Percentiles rank a stretch among this genome's conserved stretches.
These are phyloP conservation scores for Sophora flavescens DNA, from an alignment of 306 rosid species.

Conservation along the genomic window DNA sequence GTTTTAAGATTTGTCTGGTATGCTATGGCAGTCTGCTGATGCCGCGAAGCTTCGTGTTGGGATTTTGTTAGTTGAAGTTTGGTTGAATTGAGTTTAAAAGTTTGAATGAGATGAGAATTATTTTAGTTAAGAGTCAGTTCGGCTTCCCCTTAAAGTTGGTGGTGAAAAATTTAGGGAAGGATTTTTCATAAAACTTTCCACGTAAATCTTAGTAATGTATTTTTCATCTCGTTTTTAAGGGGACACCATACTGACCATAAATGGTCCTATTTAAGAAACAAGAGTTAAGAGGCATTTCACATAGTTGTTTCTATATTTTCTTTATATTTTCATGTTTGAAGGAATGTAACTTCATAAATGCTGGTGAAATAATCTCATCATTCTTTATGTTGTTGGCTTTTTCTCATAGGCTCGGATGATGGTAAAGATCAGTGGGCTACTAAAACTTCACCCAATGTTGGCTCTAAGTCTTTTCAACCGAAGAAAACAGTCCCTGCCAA, in stretches of 20 bases:
- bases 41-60: conserved; percentile 11
- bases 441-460: conserved; percentile 51
- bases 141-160: neutral
- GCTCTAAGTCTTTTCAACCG: conserved; percentile 56
- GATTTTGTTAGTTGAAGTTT: conserved; percentile 32
- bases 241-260: neutral
- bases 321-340: neutral
- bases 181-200: neutral
- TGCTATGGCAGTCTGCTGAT: neutral
- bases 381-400: conserved; percentile 34
- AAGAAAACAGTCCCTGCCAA: conserved; percentile 70
- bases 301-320: conserved; percentile 1
- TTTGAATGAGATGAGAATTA: conserved; percentile 11
- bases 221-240: neutral
- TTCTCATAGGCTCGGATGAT: conserved; percentile 58
- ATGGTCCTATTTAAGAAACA: conserved; percentile 4
- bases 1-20: conserved; percentile 3
- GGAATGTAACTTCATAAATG: conserved; percentile 8
- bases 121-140: conserved; percentile 1
- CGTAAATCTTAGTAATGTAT: neutral
- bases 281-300: neutral
- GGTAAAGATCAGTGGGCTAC: conserved; percentile 55
- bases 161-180: neutral
- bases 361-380: conserved; percentile 30
- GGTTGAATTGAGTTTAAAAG: conserved; percentile 1